Evolutionary conservation across 2,329 filamentous ascomycete species (phyloP).

Genomic region (Cladorrhinum sp.): DNA sequence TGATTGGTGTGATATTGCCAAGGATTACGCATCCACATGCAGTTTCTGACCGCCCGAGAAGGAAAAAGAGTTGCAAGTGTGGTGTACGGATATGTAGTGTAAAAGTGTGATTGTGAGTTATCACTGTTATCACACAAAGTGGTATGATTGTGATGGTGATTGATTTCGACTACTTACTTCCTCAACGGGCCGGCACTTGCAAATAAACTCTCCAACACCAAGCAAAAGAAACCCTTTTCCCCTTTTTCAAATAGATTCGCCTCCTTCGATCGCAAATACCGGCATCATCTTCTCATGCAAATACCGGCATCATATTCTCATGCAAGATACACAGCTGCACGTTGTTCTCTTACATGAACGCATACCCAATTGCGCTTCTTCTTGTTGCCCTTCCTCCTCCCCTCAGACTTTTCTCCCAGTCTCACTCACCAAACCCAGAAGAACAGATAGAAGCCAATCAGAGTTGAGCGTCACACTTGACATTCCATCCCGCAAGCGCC

Average conservation of each 20-base stretch:
- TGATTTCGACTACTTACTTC: not conserved
- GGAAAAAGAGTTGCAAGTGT: not conserved
- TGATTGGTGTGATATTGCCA: conserved; percentile 9
- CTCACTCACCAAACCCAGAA: not conserved
- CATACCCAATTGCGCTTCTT: conserved; percentile 1
- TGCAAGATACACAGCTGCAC: conserved; percentile 5
- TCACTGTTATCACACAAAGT: not conserved
- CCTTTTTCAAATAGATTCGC: not conserved
- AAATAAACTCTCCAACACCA: too few relatives aligned
- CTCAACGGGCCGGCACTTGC: not conserved
- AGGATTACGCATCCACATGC: conserved; percentile 1
- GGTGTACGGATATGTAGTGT: too few relatives aligned
- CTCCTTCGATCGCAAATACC: not conserved
- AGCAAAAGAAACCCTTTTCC: not conserved
- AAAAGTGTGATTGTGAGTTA: conserved; percentile 4
- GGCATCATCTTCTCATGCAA: not conserved
- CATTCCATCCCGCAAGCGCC: not conserved
- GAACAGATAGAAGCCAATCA: too few relatives aligned
- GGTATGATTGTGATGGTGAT: not conserved
- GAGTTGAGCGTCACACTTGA: too few relatives aligned
- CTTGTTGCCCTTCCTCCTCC: not conserved
- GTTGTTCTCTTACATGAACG: too few relatives aligned
- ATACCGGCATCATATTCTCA: not conserved
- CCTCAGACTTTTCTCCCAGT: too few relatives aligned
- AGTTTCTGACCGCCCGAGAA: not conserved